Evolutionary conservation across 2,329 filamentous ascomycete species (phyloP).

Genomic region (Verticillium nubilum): DNA sequence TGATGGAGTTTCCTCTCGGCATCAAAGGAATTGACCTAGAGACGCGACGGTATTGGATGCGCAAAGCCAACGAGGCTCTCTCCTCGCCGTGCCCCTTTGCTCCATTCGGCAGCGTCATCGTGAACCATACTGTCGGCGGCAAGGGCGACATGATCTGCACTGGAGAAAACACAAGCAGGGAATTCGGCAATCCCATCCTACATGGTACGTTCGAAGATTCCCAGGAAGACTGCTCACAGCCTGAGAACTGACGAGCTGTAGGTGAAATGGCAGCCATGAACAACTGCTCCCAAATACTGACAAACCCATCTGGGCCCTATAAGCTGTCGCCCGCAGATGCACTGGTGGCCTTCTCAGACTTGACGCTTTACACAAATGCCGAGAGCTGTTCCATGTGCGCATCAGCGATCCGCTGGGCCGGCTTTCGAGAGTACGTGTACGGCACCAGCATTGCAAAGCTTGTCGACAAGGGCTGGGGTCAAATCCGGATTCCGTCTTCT

Average conservation of each 20-base stretch:
- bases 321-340: slow-evolving; percentile 33
- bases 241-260: slow-evolving; percentile 9
- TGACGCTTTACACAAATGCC: slow-evolving; percentile 52
- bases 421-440: slow-evolving; percentile 50
- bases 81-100: slow-evolving; percentile 45
- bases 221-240: too few relatives aligned
- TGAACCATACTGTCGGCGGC: slow-evolving; percentile 43
- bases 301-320: slow-evolving; percentile 37
- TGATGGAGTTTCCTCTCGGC: neutral
- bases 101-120: slow-evolving; percentile 48
- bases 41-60: slow-evolving; percentile 46
- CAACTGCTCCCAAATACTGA: slow-evolving; percentile 45
- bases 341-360: slow-evolving; percentile 34
- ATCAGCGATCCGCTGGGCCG: slow-evolving; percentile 49
- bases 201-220: slow-evolving; percentile 32
- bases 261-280: slow-evolving; percentile 50
- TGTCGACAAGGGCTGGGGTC: slow-evolving; percentile 41
- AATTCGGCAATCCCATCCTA: slow-evolving; percentile 44
- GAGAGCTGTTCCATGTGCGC: slow-evolving; percentile 56
- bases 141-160: slow-evolving; percentile 42
- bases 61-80: slow-evolving; percentile 39
- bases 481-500: slow-evolving; percentile 39
- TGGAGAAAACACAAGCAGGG: slow-evolving; percentile 38
- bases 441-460: slow-evolving; percentile 43
- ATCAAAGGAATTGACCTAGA: slow-evolving; percentile 19